Base-by-base conservation (phyloP, 345 rosid species). In the sweet orange (Citrus sinensis) region DNA sequence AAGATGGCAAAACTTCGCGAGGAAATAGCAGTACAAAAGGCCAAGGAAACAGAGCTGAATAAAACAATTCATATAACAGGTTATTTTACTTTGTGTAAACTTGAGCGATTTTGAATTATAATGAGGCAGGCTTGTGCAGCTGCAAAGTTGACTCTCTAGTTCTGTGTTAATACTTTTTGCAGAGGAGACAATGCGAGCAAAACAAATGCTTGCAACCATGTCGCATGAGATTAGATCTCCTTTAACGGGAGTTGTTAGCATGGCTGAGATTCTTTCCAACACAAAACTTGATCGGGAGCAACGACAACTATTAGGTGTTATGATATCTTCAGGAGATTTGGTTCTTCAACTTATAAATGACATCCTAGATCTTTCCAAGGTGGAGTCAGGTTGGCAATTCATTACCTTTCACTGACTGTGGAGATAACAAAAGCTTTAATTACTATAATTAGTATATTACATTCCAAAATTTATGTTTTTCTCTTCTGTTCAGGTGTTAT, bases 171-270 rank as follows among this genome's bases (percentile, higher is more conserved):
- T 8, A 13, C 4, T 22, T 76, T 49, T 81, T 80, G 75, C 89
- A 95, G 99, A 96, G 97, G 99, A 94, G 88, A 96, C 98, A 14
- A 96, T 96, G 99, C 89, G 98, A 32, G 98, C 94, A 14, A 96
- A 96, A 80, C 98, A 96, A 81, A 94, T 96, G 97, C 86, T 94
- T 80, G 99, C 99, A 6, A 94, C 95, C 9, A 94, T 96, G 99
- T 96, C 99, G 17, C 98, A 96, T 68, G 99, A 96, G 87, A 96
- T 96, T 84, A 89, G 98, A 84, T 94, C 98, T 74, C 98, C 99
- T 64, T 81, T 96, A 32, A 85, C 98, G 6, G 97, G 97, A 58
- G 98, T 94, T 29, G 99, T 96, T 78, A 92, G 99, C 84, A 90
- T 96, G 93, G 92, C 99, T 51, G 99, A 96, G 90, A 94, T 96